Percentiles rank a stretch among this genome's conserved stretches.
These are phyloP conservation scores for Solanum gandarillasii DNA, from an alignment of 257 asterid genomes.

Conservation along the genomic window DNA sequence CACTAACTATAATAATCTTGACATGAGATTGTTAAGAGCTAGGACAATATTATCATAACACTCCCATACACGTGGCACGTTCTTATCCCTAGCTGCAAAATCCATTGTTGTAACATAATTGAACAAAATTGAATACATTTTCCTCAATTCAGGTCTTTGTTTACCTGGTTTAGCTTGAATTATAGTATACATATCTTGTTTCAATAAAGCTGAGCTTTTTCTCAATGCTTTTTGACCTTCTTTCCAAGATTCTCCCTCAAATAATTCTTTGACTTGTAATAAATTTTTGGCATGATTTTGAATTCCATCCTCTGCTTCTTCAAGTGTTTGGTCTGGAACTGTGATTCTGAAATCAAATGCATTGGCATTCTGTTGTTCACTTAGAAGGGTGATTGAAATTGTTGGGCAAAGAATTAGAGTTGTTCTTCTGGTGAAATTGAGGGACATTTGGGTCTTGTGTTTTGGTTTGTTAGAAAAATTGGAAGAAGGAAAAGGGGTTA, in stretches of 20 bases:
- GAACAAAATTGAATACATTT: slow-evolving; percentile 36
- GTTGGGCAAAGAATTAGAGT: neutral
- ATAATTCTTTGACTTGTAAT: slow-evolving; percentile 31
- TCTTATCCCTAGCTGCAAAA: slow-evolving; percentile 68
- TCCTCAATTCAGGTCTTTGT: slow-evolving; percentile 47
- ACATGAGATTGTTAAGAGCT: slow-evolving; percentile 36
- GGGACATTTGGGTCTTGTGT: slow-evolving; percentile 4
- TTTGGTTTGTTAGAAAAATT: slow-evolving; percentile 1
- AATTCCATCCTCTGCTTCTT: slow-evolving; percentile 47
- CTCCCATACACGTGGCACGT: slow-evolving; percentile 36
- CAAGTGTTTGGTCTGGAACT: slow-evolving; percentile 51
- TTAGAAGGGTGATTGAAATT: slow-evolving; percentile 2
- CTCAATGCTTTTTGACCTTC: slow-evolving; percentile 53
- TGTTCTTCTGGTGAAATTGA: slow-evolving; percentile 19
- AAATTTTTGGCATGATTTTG: slow-evolving; percentile 28
- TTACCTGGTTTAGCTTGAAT: slow-evolving; percentile 43
- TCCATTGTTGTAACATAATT: slow-evolving; percentile 46
- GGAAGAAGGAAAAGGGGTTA: neutral
- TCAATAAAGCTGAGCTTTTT: slow-evolving; percentile 37
- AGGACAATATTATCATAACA: slow-evolving; percentile 23
- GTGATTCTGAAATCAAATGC: slow-evolving; percentile 56
- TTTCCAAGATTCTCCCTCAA: slow-evolving; percentile 40
- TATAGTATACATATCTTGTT: slow-evolving; percentile 62
- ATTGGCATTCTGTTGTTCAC: neutral
- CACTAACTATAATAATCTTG: slow-evolving; percentile 6